These are phyloP conservation scores for Melaleuca alternifolia DNA, from an alignment of 345 rosid species.

Conservation along the genomic window DNA sequence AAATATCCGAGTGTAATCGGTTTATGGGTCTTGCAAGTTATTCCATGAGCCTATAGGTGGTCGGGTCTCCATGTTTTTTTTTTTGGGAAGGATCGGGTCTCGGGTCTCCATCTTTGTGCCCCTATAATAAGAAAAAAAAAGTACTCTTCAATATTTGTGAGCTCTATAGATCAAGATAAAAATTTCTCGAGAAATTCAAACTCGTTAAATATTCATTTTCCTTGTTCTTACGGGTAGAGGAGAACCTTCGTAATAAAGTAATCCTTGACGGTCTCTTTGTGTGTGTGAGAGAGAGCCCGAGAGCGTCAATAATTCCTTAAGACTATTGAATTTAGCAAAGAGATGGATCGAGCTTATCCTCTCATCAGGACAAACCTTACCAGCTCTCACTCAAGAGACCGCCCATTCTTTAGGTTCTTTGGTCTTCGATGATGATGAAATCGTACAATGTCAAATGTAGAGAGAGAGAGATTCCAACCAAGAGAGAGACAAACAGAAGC, in stretches of 20 bases:
- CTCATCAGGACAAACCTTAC: neutral
- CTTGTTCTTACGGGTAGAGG: neutral
- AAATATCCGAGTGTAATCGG: neutral
- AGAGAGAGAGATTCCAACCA: conserved; percentile 45
- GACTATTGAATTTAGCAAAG: neutral
- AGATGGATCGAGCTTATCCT: neutral
- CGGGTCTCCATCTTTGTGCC: neutral
- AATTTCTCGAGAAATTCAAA: neutral
- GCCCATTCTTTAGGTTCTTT: neutral
- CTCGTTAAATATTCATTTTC: neutral
- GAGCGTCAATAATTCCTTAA: neutral
- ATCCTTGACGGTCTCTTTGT: neutral
- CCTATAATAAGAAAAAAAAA: neutral
- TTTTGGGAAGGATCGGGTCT: too few relatives aligned
- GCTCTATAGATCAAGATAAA: neutral
- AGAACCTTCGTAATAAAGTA: neutral
- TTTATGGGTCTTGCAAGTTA: neutral
- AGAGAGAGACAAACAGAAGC: conserved; percentile 69
- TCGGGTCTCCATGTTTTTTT: neutral
- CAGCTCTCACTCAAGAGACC: neutral
- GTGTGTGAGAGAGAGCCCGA: neutral
- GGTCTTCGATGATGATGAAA: conserved; percentile 42
- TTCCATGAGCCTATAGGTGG: neutral
- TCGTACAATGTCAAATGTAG: conserved; percentile 18
- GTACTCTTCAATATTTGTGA: neutral